phyloP scores from a whole-genome alignment of 148 eudicot species.

The Pouteria glomerata region DNA sequence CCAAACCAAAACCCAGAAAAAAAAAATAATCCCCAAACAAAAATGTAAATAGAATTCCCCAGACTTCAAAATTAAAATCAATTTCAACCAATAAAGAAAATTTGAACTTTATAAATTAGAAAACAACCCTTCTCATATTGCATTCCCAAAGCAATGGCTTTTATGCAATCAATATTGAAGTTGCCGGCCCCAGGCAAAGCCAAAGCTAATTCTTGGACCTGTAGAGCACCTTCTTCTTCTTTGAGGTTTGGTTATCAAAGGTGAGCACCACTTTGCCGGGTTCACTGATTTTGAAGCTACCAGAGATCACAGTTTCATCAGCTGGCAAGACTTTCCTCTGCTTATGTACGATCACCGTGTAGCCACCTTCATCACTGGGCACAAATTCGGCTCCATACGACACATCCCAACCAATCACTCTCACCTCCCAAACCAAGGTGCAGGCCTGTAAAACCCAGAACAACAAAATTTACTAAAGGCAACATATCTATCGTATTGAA shows the following conservation, averaged over 20 bases:
- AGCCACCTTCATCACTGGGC: constrained; percentile 57
- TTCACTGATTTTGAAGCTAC: constrained; percentile 54
- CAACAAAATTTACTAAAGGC: constrained; percentile 12
- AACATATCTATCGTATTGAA: constrained; percentile 30
- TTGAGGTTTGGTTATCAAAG: constrained; percentile 69
- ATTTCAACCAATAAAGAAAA: constrained; percentile 5
- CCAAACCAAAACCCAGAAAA: background rate
- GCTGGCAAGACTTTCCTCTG: constrained; percentile 61
- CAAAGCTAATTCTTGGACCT: constrained; percentile 73
- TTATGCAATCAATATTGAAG: background rate
- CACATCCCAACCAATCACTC: constrained; percentile 95
- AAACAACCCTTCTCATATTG: constrained; percentile 1
- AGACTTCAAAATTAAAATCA: background rate
- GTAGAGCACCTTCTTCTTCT: constrained; percentile 78
- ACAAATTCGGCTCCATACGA: constrained; percentile 74
- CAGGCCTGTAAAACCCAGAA: constrained; percentile 36
- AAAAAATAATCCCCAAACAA: background rate
- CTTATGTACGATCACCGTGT: constrained; percentile 77
- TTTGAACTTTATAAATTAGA: background rate
- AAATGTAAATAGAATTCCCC: constrained; percentile 15
- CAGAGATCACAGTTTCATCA: constrained; percentile 70
- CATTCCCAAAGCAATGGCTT: constrained; percentile 9
- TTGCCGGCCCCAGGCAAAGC: background rate
- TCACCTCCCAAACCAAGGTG: constrained; percentile 68
- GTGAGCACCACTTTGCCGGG: constrained; percentile 80